phyloP scores from a whole-genome alignment of 2,329 filamentous ascomycete species.

The Samsoniella hepiali region DNA sequence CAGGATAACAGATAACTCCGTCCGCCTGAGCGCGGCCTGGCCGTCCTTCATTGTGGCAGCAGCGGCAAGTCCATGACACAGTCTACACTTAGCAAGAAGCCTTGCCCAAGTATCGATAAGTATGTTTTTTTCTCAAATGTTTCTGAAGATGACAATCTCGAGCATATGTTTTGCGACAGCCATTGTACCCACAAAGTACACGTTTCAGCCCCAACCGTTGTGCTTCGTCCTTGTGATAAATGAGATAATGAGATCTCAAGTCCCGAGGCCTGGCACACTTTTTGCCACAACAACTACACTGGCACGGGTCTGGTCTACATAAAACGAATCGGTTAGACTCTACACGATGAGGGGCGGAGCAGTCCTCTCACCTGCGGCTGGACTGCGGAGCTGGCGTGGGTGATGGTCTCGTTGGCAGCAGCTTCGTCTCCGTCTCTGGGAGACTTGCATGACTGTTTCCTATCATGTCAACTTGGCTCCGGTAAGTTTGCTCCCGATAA shows the following conservation, averaged over 20 bases:
- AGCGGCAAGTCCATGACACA: no score
- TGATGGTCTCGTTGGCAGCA: not conserved
- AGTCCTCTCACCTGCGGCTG: not conserved
- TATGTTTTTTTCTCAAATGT: not conserved
- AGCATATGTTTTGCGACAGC: not conserved
- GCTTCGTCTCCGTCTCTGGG: not conserved
- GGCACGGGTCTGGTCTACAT: not conserved
- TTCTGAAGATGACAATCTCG: not conserved
- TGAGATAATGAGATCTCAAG: not conserved
- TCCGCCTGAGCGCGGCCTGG: no score
- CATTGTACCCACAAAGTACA: not conserved
- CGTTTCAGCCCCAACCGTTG: not conserved
- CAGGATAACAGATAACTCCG: no score
- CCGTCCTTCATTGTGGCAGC: no score
- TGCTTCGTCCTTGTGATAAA: not conserved
- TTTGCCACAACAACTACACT: not conserved
- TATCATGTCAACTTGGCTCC: not conserved
- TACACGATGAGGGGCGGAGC: not conserved
- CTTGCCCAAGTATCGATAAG: not conserved
- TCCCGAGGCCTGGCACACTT: not conserved
- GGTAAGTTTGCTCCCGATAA: not conserved
- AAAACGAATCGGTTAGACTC: not conserved
- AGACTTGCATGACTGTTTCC: not conserved
- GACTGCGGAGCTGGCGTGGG: not conserved
- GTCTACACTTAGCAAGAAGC: no score